Conservation (phyloP, 2,329 filamentous ascomycete species). For the Colletotrichum orchidophilum region DNA sequence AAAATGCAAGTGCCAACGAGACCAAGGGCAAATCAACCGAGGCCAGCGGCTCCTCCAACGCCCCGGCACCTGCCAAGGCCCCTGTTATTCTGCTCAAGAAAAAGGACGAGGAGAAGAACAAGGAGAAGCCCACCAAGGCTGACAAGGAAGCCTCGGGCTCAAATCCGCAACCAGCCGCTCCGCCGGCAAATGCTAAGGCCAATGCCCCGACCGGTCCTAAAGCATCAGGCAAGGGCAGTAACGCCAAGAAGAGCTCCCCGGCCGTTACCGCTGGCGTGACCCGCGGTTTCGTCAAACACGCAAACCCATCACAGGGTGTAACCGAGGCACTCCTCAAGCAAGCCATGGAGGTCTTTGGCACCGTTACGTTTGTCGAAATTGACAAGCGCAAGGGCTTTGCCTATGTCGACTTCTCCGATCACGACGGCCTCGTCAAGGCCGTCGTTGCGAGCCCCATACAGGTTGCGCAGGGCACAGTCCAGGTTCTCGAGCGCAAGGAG, state of each 20-base stretch:
- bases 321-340: slow-evolving; percentile 83
- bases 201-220: slow-evolving; percentile 39
- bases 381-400: slow-evolving; percentile 96
- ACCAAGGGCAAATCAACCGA: slow-evolving; percentile 49
- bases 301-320: slow-evolving; percentile 89
- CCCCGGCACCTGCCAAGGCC: slow-evolving; percentile 42
- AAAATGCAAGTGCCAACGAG: slow-evolving; percentile 44
- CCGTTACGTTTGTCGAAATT: slow-evolving; percentile 84
- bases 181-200: slow-evolving; percentile 2
- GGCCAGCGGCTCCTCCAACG: slow-evolving; percentile 36
- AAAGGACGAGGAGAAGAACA: slow-evolving; percentile 43
- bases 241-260: slow-evolving; percentile 43
- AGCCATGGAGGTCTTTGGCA: slow-evolving; percentile 78
- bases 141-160: slow-evolving; percentile 30
- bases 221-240: slow-evolving; percentile 32
- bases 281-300: slow-evolving; percentile 82
- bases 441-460: slow-evolving; percentile 83
- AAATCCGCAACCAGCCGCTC: slow-evolving; percentile 19
- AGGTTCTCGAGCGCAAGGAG: slow-evolving; percentile 85
- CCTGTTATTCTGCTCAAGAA: slow-evolving; percentile 53
- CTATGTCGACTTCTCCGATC: slow-evolving; percentile 86
- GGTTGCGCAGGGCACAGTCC: slow-evolving; percentile 86
- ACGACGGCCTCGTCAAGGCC: slow-evolving; percentile 78
- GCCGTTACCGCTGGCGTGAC: slow-evolving; percentile 57
- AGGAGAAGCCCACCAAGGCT: slow-evolving; percentile 21